Percentiles rank a stretch among this genome's conserved stretches.
Conservation (phyloP, 1,139 yeast species). For the Kodamaea fungicola region DNA sequence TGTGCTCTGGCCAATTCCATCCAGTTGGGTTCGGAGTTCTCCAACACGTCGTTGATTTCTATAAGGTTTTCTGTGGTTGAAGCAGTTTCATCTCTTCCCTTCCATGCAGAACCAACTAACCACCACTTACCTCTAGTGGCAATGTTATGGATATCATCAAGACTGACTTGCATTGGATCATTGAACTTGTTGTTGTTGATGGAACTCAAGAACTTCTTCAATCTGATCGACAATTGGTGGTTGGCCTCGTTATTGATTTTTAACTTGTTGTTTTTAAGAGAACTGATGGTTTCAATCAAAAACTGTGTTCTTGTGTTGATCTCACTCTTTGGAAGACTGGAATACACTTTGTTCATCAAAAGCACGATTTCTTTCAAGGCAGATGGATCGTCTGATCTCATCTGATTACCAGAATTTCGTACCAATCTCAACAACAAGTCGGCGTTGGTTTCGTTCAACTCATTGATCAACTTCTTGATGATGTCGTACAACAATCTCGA, state of each 20-base stretch:
- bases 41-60: constrained; percentile 55
- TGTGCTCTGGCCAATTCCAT: constrained; percentile 78
- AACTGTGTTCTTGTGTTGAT: constrained; percentile 71
- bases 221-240: constrained; percentile 50
- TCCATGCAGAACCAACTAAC: constrained; percentile 98
- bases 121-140: constrained; percentile 95
- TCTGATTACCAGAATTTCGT: constrained; percentile 75
- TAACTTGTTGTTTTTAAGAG: constrained; percentile 80
- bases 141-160: constrained; percentile 75
- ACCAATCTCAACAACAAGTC: constrained; percentile 73
- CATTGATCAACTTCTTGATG: constrained; percentile 51
- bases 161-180: constrained; percentile 82
- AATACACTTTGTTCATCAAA: constrained; percentile 41
- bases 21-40: constrained; percentile 82
- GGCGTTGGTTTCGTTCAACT: constrained; percentile 68
- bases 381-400: constrained; percentile 86
- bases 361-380: constrained; percentile 78
- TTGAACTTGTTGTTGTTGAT: constrained; percentile 41
- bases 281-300: constrained; percentile 78
- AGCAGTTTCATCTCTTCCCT: constrained; percentile 43
- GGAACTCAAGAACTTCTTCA: constrained; percentile 66
- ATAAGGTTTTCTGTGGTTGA: constrained; percentile 24
- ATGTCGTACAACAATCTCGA: constrained; percentile 76
- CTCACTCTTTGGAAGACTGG: constrained; percentile 17
- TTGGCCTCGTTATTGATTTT: constrained; percentile 48